These are phyloP conservation scores for Rhododendron griersonianum DNA, from an alignment of 148 eudicot species.

Conservation along the genomic window DNA sequence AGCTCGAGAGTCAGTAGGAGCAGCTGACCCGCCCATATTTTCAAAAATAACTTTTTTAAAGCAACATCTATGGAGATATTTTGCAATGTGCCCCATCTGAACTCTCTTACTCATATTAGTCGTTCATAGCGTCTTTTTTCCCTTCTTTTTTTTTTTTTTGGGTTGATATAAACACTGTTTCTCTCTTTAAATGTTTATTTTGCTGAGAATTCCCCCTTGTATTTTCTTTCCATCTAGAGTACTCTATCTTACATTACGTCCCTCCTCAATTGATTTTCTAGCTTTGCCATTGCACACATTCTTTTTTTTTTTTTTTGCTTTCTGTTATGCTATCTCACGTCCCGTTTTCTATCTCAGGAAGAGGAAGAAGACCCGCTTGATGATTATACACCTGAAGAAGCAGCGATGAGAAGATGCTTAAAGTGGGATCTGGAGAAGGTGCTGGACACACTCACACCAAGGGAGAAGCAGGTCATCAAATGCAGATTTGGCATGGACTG, in stretches of 20 bases:
- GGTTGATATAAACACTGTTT: neutral
- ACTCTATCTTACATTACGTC: neutral
- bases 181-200: neutral
- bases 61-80: neutral
- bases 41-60: neutral
- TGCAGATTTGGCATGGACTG: slow-evolving; percentile 81
- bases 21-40: neutral
- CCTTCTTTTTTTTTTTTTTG: neutral
- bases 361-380: slow-evolving; percentile 40
- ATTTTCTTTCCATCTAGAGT: neutral
- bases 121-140: neutral
- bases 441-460: slow-evolving; percentile 47
- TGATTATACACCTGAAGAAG: slow-evolving; percentile 32
- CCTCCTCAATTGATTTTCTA: neutral
- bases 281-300: neutral
- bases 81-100: neutral
- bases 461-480: slow-evolving; percentile 68
- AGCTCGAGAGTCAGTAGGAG: neutral
- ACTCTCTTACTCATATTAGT: neutral
- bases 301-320: neutral
- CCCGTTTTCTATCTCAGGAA: slow-evolving; percentile 31
- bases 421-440: slow-evolving; percentile 68
- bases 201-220: neutral
- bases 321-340: neutral
- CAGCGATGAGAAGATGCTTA: slow-evolving; percentile 57